Percentiles rank a stretch among this genome's conserved stretches.
Conservation (phyloP, 2,329 filamentous ascomycete species). For the Alternaria brassicicola region DNA sequence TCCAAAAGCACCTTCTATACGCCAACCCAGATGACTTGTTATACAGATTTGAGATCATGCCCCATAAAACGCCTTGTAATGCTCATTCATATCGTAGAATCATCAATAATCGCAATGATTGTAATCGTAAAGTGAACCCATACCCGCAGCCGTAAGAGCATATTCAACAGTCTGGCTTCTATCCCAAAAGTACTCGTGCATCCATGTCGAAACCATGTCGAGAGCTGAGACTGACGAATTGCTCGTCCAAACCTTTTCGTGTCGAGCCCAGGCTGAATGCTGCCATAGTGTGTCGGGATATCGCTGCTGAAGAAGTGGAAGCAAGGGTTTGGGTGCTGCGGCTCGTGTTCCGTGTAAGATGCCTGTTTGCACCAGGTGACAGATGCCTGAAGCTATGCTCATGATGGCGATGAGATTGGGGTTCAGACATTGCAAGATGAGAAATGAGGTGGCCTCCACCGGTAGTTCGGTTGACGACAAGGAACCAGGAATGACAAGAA, state of each 20-base stretch:
- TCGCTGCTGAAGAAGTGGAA: conserved; percentile 33
- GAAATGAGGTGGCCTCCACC: conserved; percentile 30
- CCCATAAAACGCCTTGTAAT: conserved; percentile 6
- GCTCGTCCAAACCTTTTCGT: conserved; percentile 44
- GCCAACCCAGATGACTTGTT: background rate
- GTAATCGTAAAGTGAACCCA: conserved; percentile 35
- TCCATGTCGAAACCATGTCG: conserved; percentile 43
- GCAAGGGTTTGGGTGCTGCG: conserved; percentile 34
- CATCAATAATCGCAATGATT: conserved; percentile 27
- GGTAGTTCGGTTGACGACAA: conserved; percentile 33
- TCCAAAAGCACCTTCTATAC: background rate
- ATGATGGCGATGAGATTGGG: conserved; percentile 36
- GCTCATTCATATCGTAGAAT: background rate
- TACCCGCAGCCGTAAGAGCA: conserved; percentile 36
- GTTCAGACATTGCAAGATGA: conserved; percentile 35
- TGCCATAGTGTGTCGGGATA: conserved; percentile 42
- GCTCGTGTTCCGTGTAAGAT: conserved; percentile 36
- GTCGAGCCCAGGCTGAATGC: conserved; percentile 35
- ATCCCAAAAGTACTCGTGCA: conserved; percentile 49
- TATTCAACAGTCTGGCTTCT: conserved; percentile 39
- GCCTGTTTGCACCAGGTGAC: conserved; percentile 36
- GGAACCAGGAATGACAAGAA: conserved; percentile 45
- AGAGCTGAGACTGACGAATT: conserved; percentile 39
- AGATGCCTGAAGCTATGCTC: conserved; percentile 42
- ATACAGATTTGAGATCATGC: background rate